phyloP scores from a whole-genome alignment of 2,329 filamentous ascomycete genomes.

The Mycosphaerella sp. region DNA sequence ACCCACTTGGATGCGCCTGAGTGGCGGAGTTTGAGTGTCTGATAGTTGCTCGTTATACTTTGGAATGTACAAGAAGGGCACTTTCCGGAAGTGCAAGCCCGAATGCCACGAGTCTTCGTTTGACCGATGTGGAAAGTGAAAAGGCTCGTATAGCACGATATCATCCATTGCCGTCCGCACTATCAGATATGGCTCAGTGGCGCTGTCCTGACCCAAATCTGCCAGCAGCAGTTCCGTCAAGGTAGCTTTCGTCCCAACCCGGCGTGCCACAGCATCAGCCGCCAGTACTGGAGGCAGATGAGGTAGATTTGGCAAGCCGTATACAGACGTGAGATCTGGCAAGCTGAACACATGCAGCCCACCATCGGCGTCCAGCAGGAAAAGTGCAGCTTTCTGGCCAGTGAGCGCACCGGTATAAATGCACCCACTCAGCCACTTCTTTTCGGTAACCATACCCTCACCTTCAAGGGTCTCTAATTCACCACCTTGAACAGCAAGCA shows the following conservation, averaged over 20 bases:
- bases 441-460: constrained; percentile 61
- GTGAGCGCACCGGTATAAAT: constrained; percentile 63
- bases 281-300: constrained; percentile 73
- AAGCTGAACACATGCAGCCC: constrained; percentile 68
- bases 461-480: constrained; percentile 52
- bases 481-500: constrained; percentile 66
- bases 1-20: constrained; percentile 59
- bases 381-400: constrained; percentile 59
- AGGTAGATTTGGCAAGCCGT: constrained; percentile 67
- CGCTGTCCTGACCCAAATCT: constrained; percentile 70
- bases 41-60: constrained; percentile 48
- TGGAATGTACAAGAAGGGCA: constrained; percentile 62
- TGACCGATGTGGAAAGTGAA: constrained; percentile 43
- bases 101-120: constrained; percentile 39
- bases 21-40: constrained; percentile 40
- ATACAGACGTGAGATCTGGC: constrained; percentile 66
- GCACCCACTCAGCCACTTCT: constrained; percentile 76
- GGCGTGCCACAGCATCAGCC: constrained; percentile 61
- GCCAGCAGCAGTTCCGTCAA: constrained; percentile 76
- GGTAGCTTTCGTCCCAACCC: constrained; percentile 64
- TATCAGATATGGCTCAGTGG: constrained; percentile 71
- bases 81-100: constrained; percentile 69
- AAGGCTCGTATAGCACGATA: constrained; percentile 79
- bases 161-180: constrained; percentile 75
- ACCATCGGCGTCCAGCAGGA: constrained; percentile 69